These are phyloP conservation scores for Escovopsis weberi DNA, from an alignment of 2,329 filamentous ascomycete genomes.

Conservation along the genomic window DNA sequence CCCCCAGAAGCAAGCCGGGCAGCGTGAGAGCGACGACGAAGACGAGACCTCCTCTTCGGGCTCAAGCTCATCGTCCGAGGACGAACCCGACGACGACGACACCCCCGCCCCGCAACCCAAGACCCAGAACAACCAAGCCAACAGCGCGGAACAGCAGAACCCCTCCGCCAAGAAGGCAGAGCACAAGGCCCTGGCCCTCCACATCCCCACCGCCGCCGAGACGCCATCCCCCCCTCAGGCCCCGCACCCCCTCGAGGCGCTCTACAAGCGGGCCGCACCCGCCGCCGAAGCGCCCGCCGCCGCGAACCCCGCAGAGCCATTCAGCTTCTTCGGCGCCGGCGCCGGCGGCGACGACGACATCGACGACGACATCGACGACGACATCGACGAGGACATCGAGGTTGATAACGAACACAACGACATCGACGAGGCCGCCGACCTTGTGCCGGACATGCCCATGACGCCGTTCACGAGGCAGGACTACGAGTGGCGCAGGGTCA, in stretches of 20 bases:
- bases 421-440: constrained; percentile 25
- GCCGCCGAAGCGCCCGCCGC: constrained; percentile 13
- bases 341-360: constrained; percentile 30
- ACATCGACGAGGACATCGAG: constrained; percentile 25
- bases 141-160: no score
- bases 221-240: constrained; percentile 37
- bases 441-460: constrained; percentile 39
- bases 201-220: constrained; percentile 30
- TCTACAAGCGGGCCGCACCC: constrained; percentile 63
- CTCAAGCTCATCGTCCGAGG: neutral
- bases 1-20: constrained; percentile 6
- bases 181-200: constrained; percentile 35
- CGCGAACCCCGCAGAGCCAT: constrained; percentile 31
- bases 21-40: constrained; percentile 7
- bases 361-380: constrained; percentile 22
- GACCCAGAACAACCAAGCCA: no score
- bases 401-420: constrained; percentile 20
- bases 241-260: constrained; percentile 69
- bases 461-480: constrained; percentile 77
- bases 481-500: constrained; percentile 55
- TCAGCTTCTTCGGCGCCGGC: constrained; percentile 60
- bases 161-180: constrained; percentile 2
- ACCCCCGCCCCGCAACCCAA: neutral
- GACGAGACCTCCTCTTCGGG: neutral
- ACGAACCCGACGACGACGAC: neutral